Conservation (phyloP, 345 rosid species). For the Euclidium syriacum region DNA sequence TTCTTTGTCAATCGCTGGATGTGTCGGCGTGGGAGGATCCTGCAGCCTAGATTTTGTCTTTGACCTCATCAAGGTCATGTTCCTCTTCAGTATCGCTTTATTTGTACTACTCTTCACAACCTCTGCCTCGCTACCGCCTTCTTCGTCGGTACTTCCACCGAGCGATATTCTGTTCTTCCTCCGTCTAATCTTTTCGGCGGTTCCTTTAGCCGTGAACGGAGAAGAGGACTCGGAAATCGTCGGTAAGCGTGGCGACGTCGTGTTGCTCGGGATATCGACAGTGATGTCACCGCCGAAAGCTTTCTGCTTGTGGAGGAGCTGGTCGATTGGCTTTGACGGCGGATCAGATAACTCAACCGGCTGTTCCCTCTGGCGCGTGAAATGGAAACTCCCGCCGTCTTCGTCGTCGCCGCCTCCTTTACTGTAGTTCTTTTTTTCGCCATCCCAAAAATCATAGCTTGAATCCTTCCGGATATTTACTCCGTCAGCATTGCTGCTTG, state of each 20-base stretch:
- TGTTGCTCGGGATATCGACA: constrained; percentile 28
- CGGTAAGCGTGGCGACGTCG: constrained; percentile 10
- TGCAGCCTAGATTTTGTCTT: constrained; percentile 29
- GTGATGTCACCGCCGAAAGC: constrained; percentile 39
- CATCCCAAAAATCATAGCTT: constrained; percentile 38
- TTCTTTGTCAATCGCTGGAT: constrained; percentile 24
- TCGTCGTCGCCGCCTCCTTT: constrained; percentile 7
- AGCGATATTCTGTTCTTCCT: constrained; percentile 14
- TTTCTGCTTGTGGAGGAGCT: constrained; percentile 34
- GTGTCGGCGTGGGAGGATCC: no score
- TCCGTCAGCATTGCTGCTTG: constrained; percentile 42
- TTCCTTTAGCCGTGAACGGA: constrained; percentile 19
- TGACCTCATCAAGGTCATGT: constrained; percentile 29
- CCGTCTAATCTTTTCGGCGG: constrained; percentile 13
- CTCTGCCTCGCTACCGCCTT: constrained; percentile 20
- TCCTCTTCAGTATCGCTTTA: no score
- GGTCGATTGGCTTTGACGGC: constrained; percentile 27
- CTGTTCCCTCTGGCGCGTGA: constrained; percentile 11
- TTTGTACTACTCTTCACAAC: constrained; percentile 29
- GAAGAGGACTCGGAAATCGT: constrained; percentile 27
- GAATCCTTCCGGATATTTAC: constrained; percentile 29
- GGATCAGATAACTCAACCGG: constrained; percentile 16
- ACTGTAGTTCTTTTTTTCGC: constrained; percentile 21
- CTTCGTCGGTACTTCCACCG: constrained; percentile 30
- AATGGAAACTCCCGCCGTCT: constrained; percentile 31